These are phyloP conservation scores for Malania oleifera DNA, from an alignment of 164 flowering plant species.

Conservation along the genomic window DNA sequence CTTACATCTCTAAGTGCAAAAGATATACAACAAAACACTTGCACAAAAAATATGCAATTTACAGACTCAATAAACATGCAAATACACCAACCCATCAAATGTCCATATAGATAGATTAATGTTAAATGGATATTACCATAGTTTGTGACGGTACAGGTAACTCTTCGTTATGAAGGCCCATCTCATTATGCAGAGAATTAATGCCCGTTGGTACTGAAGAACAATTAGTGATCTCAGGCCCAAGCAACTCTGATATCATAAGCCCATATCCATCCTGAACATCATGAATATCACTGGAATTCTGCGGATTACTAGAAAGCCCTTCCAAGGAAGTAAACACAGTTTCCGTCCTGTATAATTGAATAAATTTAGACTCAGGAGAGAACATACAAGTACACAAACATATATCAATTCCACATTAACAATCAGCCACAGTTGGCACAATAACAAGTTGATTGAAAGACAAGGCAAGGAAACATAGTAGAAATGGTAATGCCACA, in stretches of 20 bases:
- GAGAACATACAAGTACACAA: slow-evolving; percentile 8
- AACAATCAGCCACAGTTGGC: background rate
- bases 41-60: no score
- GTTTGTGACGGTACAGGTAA: slow-evolving; percentile 25
- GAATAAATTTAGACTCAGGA: slow-evolving; percentile 7
- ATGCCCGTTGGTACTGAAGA: slow-evolving; percentile 53
- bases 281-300: slow-evolving; percentile 44
- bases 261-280: slow-evolving; percentile 78
- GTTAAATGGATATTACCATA: background rate
- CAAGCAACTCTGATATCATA: slow-evolving; percentile 76
- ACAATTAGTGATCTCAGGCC: slow-evolving; percentile 51
- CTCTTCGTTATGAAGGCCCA: slow-evolving; percentile 69
- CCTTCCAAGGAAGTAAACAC: slow-evolving; percentile 41
- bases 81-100: background rate
- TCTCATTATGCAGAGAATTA: slow-evolving; percentile 53
- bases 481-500: slow-evolving; percentile 2
- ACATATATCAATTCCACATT: background rate
- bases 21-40: no score
- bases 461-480: background rate
- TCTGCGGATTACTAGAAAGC: slow-evolving; percentile 44
- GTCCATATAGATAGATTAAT: background rate
- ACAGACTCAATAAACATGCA: no score
- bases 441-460: background rate
- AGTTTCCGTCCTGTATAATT: slow-evolving; percentile 47
- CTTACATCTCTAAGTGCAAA: no score